Conservation (phyloP, 768 basidiomycete species). For the Epithele typhae region DNA sequence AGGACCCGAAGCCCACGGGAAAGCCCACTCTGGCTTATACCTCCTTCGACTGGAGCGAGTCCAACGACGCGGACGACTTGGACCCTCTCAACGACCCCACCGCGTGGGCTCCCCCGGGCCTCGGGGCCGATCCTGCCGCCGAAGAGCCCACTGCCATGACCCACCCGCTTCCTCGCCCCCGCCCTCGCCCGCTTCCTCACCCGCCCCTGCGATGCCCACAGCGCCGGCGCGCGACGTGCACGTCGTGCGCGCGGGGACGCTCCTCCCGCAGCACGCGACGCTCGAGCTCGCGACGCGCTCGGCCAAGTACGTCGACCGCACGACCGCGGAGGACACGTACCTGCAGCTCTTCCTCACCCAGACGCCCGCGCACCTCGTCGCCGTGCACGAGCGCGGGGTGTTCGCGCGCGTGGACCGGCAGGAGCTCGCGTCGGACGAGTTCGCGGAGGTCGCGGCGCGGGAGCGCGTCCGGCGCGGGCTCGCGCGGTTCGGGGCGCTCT, state of each 20-base stretch:
- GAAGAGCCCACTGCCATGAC: neutral
- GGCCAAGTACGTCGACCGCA: conserved; percentile 3
- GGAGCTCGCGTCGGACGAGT: conserved; percentile 22
- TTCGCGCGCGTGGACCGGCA: conserved; percentile 49
- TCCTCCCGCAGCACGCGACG: conserved; percentile 32
- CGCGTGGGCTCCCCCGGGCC: neutral
- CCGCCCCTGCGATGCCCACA: no score
- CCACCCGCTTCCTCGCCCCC: no score
- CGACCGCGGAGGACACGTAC: conserved; percentile 55
- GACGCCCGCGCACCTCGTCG: conserved; percentile 56
- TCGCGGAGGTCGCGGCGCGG: conserved; percentile 18
- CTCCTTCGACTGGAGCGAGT: neutral
- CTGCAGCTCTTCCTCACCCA: conserved; percentile 70
- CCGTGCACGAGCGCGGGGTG: conserved; percentile 48
- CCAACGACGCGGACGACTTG: neutral
- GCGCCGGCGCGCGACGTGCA: conserved; percentile 14
- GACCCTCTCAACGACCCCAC: neutral
- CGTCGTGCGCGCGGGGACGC: conserved; percentile 21
- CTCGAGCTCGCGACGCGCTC: conserved; percentile 27
- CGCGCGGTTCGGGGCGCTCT: conserved; percentile 16
- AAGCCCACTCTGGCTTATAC: no score
- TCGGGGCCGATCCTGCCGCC: neutral
- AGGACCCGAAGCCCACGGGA: no score
- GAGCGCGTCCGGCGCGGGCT: conserved; percentile 28
- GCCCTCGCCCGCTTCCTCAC: no score